Percentiles rank a stretch among this genome's conserved stretches.
Evolutionary conservation across 2,329 filamentous ascomycete species (phyloP).

Genomic region (Didymella sp.): DNA sequence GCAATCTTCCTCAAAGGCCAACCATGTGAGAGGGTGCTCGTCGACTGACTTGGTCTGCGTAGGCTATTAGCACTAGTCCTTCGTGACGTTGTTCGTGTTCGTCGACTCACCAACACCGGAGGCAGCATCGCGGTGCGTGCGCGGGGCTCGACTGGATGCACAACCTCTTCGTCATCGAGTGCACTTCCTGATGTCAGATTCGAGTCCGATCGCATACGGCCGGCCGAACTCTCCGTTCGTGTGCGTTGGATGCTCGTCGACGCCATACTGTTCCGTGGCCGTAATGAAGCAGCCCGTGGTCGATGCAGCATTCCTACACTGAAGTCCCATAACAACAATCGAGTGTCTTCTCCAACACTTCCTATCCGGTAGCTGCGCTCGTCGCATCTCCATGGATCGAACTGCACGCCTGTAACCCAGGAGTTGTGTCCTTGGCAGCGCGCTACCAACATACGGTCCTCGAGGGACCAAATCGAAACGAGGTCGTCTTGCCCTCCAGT

Average conservation of each 20-base stretch:
- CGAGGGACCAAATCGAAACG: constrained; percentile 92
- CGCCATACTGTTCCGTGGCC: constrained; percentile 63
- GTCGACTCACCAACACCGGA: constrained; percentile 77
- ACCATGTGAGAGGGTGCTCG: constrained; percentile 84
- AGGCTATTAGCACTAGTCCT: constrained; percentile 6
- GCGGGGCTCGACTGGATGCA: constrained; percentile 85
- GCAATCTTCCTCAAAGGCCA: constrained; percentile 91
- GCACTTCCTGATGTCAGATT: constrained; percentile 63
- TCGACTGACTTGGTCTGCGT: constrained; percentile 80
- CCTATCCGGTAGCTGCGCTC: constrained; percentile 95
- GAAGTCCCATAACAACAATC: constrained; percentile 95
- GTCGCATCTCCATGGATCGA: constrained; percentile 97
- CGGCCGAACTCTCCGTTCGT: constrained; percentile 68
- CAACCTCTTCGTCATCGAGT: constrained; percentile 67
- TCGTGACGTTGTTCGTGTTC: constrained; percentile 6
- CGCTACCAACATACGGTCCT: constrained; percentile 83
- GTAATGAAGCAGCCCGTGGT: constrained; percentile 72
- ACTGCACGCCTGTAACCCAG: constrained; percentile 92
- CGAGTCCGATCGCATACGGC: constrained; percentile 74
- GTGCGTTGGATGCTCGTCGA: constrained; percentile 53
- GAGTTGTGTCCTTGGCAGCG: constrained; percentile 94
- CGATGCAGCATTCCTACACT: constrained; percentile 94
- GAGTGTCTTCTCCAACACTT: constrained; percentile 92
- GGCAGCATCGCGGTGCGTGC: constrained; percentile 84
- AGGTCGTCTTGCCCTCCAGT: constrained; percentile 96